phyloP scores from a whole-genome alignment of 805 yeast genomes.

The Wickerhamomyces pijperi region DNA sequence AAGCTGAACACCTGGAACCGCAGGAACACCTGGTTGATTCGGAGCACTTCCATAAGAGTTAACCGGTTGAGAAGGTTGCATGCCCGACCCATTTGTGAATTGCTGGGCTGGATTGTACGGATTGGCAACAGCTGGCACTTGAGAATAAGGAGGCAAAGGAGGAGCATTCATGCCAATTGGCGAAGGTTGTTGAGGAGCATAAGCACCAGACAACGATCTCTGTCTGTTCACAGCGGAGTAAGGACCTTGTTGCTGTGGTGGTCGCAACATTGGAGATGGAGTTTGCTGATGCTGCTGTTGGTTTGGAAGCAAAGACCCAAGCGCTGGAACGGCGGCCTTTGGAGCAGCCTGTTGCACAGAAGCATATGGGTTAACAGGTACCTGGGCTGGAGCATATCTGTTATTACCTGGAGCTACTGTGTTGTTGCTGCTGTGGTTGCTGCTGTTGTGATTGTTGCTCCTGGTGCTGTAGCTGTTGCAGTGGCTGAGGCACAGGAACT shows the following conservation, averaged over 20 bases:
- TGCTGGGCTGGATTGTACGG: conserved; percentile 1
- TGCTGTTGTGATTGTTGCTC: too few relatives aligned
- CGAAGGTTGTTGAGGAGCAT: conserved; percentile 1
- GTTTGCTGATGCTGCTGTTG: too few relatives aligned
- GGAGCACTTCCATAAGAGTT: too few relatives aligned
- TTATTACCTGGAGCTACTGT: not conserved
- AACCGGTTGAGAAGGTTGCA: too few relatives aligned
- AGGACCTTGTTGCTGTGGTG: conserved; percentile 2
- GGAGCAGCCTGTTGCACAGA: not conserved
- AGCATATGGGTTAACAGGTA: conserved; percentile 2
- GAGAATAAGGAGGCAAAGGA: too few relatives aligned
- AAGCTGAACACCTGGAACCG: too few relatives aligned
- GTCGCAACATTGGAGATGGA: not conserved
- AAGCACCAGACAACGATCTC: not conserved
- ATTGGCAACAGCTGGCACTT: conserved; percentile 1
- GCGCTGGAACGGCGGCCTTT: not conserved
- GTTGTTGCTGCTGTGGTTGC: not conserved
- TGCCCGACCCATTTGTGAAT: too few relatives aligned
- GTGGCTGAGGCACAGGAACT: too few relatives aligned
- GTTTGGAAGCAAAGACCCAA: not conserved
- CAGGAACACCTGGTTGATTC: too few relatives aligned
- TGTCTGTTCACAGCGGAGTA: not conserved
- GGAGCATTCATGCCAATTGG: not conserved
- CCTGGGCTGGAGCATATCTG: not conserved
- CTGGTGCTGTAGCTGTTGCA: too few relatives aligned